These are phyloP conservation scores for Diaporthe destruens DNA, from an alignment of 2,329 filamentous ascomycete genomes.

Conservation along the genomic window DNA sequence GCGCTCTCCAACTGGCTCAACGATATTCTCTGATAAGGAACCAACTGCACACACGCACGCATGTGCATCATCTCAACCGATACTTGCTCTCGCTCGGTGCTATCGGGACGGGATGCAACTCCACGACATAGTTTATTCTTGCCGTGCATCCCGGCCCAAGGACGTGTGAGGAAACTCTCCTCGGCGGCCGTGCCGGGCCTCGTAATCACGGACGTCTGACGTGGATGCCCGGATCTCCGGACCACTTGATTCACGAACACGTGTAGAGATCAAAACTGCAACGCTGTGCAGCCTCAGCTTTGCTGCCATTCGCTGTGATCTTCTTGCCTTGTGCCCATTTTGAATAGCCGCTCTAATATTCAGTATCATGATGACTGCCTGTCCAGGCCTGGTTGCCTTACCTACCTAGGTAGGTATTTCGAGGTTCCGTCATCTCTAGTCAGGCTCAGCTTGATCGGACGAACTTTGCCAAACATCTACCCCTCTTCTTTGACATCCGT, in stretches of 20 bases:
- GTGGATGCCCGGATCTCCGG: slow-evolving; percentile 5
- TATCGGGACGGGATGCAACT: not conserved
- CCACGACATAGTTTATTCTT: not conserved
- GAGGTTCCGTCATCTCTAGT: not conserved
- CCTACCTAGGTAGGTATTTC: too few relatives aligned
- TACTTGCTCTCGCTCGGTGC: not conserved
- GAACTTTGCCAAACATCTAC: slow-evolving; percentile 12
- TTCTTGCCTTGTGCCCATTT: not conserved
- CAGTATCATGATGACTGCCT: not conserved
- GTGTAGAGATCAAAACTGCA: not conserved
- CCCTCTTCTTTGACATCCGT: not conserved
- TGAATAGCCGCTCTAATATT: not conserved
- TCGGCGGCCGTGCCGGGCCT: slow-evolving; percentile 4
- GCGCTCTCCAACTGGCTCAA: not conserved
- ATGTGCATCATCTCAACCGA: not conserved
- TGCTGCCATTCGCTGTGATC: not conserved
- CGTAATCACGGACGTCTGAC: slow-evolving; percentile 4
- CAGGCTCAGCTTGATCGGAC: not conserved
- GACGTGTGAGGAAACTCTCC: not conserved
- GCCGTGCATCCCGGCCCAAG: slow-evolving; percentile 11
- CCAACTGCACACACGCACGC: not conserved
- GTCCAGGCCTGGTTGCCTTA: not conserved
- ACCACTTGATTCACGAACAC: not conserved
- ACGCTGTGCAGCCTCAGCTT: not conserved
- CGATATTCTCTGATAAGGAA: not conserved